Percentiles rank a stretch among this genome's conserved stretches.
These are phyloP conservation scores for Pyrenochaeta sp. DNA, from an alignment of 2,329 filamentous ascomycete species.

Conservation along the genomic window DNA sequence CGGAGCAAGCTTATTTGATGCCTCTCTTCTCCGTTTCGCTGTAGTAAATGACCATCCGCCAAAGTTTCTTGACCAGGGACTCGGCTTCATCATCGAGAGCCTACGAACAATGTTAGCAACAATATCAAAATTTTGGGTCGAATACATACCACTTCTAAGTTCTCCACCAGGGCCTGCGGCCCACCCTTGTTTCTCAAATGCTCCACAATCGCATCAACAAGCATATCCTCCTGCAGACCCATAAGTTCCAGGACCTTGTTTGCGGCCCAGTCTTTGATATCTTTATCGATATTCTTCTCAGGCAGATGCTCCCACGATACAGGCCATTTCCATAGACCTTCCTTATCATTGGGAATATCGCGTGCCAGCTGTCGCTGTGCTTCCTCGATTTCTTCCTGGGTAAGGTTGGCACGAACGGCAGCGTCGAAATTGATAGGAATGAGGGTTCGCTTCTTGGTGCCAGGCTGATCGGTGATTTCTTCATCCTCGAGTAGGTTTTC, in stretches of 20 bases:
- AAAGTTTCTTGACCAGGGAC: slow-evolving; percentile 92
- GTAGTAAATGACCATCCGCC: slow-evolving; percentile 98
- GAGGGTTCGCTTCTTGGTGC: slow-evolving; percentile 75
- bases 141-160: slow-evolving; percentile 78
- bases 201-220: slow-evolving; percentile 91
- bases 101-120: slow-evolving; percentile 58
- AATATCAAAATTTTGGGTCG: slow-evolving; percentile 2
- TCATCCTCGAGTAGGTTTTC: slow-evolving; percentile 95
- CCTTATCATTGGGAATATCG: slow-evolving; percentile 88
- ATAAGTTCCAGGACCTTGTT: slow-evolving; percentile 98
- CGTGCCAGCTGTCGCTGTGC: slow-evolving; percentile 83
- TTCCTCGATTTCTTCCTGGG: slow-evolving; percentile 86
- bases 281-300: slow-evolving; percentile 79
- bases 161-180: slow-evolving; percentile 82
- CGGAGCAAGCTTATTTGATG: slow-evolving; percentile 53
- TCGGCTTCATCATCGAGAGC: slow-evolving; percentile 95
- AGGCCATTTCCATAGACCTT: slow-evolving; percentile 89
- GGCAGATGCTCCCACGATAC: slow-evolving; percentile 94
- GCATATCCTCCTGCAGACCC: slow-evolving; percentile 93
- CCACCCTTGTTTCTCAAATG: slow-evolving; percentile 78
- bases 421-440: slow-evolving; percentile 58
- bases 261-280: slow-evolving; percentile 93
- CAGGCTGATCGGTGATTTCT: slow-evolving; percentile 72
- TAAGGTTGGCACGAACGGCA: slow-evolving; percentile 62
- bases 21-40: slow-evolving; percentile 93